These are phyloP conservation scores for Coniferiporia weirii DNA, from an alignment of 1,284 basidiomycete species.

Conservation along the genomic window DNA sequence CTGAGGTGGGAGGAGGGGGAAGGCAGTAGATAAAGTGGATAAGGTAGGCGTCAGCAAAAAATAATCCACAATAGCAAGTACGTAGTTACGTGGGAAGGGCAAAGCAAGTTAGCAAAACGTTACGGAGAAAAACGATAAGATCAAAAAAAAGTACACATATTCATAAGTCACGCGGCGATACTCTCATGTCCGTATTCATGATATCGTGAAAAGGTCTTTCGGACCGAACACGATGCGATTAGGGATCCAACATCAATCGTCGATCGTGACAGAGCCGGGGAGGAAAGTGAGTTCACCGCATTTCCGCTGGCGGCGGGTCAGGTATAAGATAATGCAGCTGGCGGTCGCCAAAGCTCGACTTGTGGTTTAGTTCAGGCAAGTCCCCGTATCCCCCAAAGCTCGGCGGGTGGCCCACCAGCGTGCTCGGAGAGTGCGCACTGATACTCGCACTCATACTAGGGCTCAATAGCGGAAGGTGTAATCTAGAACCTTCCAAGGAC, in stretches of 20 bases:
- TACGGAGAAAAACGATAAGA: not conserved
- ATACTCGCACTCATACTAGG: not conserved
- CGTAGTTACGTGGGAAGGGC: not conserved
- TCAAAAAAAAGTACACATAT: not conserved
- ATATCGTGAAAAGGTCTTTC: not conserved
- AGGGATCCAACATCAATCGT: too few species aligned
- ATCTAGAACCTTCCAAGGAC: conserved; percentile 6
- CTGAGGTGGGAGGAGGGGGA: not conserved
- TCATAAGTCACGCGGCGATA: not conserved
- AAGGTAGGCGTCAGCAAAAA: not conserved
- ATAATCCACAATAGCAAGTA: not conserved
- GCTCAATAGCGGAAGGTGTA: not conserved
- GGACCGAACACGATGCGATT: not conserved
- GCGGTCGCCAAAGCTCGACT: conserved; percentile 19
- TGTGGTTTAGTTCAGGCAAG: conserved; percentile 18
- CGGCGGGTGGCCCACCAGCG: not conserved
- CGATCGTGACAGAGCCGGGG: too few species aligned
- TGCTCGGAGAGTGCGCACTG: not conserved
- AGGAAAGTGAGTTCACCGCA: conserved; percentile 4
- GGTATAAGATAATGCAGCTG: conserved; percentile 17
- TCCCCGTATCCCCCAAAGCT: not conserved
- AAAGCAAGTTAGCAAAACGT: not conserved
- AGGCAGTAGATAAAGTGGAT: not conserved
- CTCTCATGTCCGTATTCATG: not conserved
- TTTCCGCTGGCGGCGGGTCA: conserved; percentile 13